Percentiles rank a stretch among this genome's conserved stretches.
phyloP scores from a whole-genome alignment of 2,329 filamentous ascomycete genomes.

The Cladosporium sp. region DNA sequence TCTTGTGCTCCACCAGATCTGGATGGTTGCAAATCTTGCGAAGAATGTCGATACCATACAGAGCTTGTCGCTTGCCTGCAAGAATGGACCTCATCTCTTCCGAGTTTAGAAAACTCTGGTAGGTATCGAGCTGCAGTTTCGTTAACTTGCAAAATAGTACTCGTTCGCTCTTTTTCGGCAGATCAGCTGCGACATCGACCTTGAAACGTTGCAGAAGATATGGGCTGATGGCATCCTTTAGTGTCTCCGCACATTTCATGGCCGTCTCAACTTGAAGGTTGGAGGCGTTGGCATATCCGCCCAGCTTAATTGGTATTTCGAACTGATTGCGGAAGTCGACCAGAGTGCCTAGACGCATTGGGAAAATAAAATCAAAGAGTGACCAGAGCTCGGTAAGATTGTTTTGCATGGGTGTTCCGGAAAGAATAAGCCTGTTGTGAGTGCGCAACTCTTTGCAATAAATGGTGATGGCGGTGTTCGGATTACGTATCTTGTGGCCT shows the following conservation, averaged over 20 bases:
- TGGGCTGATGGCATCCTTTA: conserved; percentile 90
- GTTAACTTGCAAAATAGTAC: conserved; percentile 95
- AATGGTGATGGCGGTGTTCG: conserved; percentile 89
- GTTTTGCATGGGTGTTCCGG: conserved; percentile 96
- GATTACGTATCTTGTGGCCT: conserved; percentile 96
- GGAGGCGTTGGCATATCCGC: conserved; percentile 91
- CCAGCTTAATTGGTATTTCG: conserved; percentile 86
- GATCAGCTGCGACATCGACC: conserved; percentile 84
- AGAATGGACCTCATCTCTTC: conserved; percentile 82
- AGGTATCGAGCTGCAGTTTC: conserved; percentile 69
- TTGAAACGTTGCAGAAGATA: conserved; percentile 92
- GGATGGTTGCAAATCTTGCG: conserved; percentile 98
- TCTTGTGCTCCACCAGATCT: conserved; percentile 70
- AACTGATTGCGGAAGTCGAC: conserved; percentile 89
- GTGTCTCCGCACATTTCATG: conserved; percentile 84
- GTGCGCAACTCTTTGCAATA: conserved; percentile 92
- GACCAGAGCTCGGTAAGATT: conserved; percentile 95
- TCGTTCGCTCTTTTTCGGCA: conserved; percentile 93
- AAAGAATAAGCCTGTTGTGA: conserved; percentile 84
- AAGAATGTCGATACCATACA: conserved; percentile 86
- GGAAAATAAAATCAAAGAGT: conserved; percentile 94
- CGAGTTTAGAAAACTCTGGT: conserved; percentile 74
- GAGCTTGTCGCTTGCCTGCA: conserved; percentile 66
- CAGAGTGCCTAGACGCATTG: conserved; percentile 88
- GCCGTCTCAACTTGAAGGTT: conserved; percentile 93